Evolutionary conservation across 176 grass and related monocot genomes (phyloP).

Genomic region (Carex pumila): DNA sequence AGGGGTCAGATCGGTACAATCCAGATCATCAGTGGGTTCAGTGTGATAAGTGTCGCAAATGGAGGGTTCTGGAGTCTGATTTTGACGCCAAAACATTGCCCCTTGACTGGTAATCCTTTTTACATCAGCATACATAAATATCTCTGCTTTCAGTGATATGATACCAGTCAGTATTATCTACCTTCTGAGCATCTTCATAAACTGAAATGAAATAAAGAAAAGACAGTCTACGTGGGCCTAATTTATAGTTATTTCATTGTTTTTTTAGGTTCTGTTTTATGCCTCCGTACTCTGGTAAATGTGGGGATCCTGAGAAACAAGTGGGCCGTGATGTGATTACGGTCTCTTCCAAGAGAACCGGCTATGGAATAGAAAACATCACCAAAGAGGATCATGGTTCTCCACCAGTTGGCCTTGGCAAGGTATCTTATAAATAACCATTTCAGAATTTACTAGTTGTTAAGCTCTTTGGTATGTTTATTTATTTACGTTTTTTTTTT

Average conservation of each 20-base stretch:
- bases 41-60: conserved; percentile 71
- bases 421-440: not conserved
- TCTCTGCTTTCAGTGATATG: conserved; percentile 17
- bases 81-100: conserved; percentile 45
- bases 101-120: conserved; percentile 42
- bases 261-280: conserved; percentile 77
- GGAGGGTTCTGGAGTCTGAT: conserved; percentile 54
- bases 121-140: conserved; percentile 6
- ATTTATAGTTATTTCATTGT: not conserved
- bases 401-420: not conserved
- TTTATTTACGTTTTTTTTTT: not conserved
- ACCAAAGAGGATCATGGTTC: conserved; percentile 5
- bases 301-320: conserved; percentile 56
- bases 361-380: conserved; percentile 23
- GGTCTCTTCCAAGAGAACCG: conserved; percentile 50
- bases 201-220: not conserved
- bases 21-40: conserved; percentile 88
- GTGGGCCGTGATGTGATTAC: conserved; percentile 35
- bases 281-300: conserved; percentile 69
- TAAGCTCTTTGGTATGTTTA: not conserved
- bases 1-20: conserved; percentile 30
- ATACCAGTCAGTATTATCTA: not conserved
- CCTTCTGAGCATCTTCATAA: not conserved
- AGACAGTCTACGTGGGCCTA: not conserved
- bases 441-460: not conserved